Evolutionary conservation across 1,284 basidiomycete genomes (phyloP), one percentile per base, ranked within the genome.

Genomic region (Rhizoctonia solani): DNA sequence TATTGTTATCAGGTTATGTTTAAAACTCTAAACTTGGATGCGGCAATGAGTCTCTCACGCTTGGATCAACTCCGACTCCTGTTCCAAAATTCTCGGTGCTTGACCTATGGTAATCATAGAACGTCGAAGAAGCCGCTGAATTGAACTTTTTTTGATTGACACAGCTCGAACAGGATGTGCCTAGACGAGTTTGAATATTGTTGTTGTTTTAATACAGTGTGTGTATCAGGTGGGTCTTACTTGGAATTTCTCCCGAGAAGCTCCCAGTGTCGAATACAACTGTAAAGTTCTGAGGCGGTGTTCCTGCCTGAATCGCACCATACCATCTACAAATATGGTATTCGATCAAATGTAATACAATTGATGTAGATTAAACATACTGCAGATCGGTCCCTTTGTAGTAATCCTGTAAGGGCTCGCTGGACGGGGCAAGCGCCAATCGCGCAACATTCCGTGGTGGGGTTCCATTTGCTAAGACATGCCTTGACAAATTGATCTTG

Each of bases 31-130:
- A 47, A n/a, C 50, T 30, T 56, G 2, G 47, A 47, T n/a, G 41
- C 54, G 25, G 5, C 14, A 47, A 32, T 47, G 25, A 16, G 34
- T 25, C 66, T 32, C 79, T 77, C 14, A 82, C 75, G 5, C 84
- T 82, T 11, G 84, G 83, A 70, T 83, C 81, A 4, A 85, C 83
- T 30, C 83, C 82, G 44, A 82, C 83, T 21, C 84, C 83, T 1
- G 84, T 85, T 13, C 77, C 76, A 72, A 86, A 85, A 8, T 77
- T 79, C 61, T 84, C 80, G 19, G 77, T 78, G 39, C 71, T 74
- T 1, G 76, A 78, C 16, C 74, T 74, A 41, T 78, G 78, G 5
- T 76, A 77, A 70, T 81, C 79, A 19, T 80, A 76, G 68, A 82
- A 85, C 0, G 83, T 84, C 9, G 80, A 81, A 70, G 82, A 83